Conservation (phyloP, 2,329 filamentous ascomycete species). For the Neofusicoccum umdonicola region DNA sequence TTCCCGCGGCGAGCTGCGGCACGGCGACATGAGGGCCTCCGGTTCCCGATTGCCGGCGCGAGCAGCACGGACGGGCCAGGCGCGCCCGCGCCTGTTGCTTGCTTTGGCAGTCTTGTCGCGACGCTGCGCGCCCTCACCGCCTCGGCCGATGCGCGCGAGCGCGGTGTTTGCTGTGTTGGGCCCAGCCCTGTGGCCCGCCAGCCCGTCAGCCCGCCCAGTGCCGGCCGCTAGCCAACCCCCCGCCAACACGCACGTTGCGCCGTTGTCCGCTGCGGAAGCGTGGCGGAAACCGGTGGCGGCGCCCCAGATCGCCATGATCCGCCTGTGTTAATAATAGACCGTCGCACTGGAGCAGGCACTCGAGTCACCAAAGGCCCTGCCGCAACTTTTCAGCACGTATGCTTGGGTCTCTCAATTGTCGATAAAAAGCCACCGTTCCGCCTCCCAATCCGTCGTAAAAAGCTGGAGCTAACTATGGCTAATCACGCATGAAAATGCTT, state of each 20-base stretch:
- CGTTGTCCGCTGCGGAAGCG: constrained; percentile 9
- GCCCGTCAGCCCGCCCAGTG: background rate
- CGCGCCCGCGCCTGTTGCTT: background rate
- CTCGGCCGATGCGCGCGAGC: background rate
- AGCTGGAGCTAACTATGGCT: constrained; percentile 6
- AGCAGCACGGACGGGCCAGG: background rate
- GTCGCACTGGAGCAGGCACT: background rate
- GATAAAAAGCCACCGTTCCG: background rate
- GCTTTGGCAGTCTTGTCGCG: background rate
- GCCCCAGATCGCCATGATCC: constrained; percentile 3
- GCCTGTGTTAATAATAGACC: constrained; percentile 1
- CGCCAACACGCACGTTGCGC: constrained; percentile 1
- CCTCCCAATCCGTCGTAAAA: constrained; percentile 6
- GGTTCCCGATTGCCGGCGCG: background rate
- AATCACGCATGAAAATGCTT: constrained; percentile 15
- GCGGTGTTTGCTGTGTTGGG: background rate
- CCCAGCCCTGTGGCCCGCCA: background rate
- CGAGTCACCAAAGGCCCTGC: background rate
- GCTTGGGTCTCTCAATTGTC: constrained; percentile 15
- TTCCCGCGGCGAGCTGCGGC: background rate
- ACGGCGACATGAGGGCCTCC: background rate
- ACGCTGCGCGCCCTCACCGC: background rate
- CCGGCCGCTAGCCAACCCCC: constrained; percentile 15
- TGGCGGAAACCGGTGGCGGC: constrained; percentile 13
- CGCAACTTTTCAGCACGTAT: background rate